phyloP scores from a whole-genome alignment of 345 rosid genomes.

The Mercurialis annua region DNA sequence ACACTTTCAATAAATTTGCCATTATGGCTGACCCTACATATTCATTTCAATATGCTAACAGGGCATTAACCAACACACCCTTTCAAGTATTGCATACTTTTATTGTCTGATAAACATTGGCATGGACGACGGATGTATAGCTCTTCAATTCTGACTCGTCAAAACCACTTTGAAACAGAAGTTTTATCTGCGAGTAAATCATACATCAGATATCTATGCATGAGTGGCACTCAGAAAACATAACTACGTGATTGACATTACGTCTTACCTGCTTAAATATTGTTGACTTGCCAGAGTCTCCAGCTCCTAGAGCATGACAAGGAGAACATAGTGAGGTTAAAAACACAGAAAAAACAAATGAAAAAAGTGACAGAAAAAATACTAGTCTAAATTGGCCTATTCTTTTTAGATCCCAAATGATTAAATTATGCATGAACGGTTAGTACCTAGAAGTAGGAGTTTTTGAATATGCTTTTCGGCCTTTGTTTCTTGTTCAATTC shows the following conservation, averaged over 20 bases:
- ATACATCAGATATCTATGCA: conserved; percentile 6
- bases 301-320: conserved; percentile 63
- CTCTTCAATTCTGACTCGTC: conserved; percentile 85
- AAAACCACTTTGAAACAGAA: conserved; percentile 94
- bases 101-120: conserved; percentile 96
- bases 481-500: conserved; percentile 92
- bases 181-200: conserved; percentile 65
- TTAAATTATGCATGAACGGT: background rate
- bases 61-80: conserved; percentile 78
- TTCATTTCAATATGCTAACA: conserved; percentile 30
- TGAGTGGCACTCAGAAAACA: conserved; percentile 2
- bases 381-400: background rate
- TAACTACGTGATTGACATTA: conserved; percentile 1
- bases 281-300: conserved; percentile 99
- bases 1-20: conserved; percentile 2
- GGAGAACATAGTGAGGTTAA: conserved; percentile 4
- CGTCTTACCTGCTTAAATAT: conserved; percentile 91
- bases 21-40: conserved; percentile 25
- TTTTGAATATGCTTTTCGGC: conserved; percentile 94
- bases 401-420: conserved; percentile 1
- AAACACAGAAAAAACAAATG: background rate
- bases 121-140: conserved; percentile 90
- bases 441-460: conserved; percentile 84
- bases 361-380: conserved; percentile 7
- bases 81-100: conserved; percentile 83